Conservation (phyloP, 2,329 filamentous ascomycete species). For the Hypoxylon sp. region DNA sequence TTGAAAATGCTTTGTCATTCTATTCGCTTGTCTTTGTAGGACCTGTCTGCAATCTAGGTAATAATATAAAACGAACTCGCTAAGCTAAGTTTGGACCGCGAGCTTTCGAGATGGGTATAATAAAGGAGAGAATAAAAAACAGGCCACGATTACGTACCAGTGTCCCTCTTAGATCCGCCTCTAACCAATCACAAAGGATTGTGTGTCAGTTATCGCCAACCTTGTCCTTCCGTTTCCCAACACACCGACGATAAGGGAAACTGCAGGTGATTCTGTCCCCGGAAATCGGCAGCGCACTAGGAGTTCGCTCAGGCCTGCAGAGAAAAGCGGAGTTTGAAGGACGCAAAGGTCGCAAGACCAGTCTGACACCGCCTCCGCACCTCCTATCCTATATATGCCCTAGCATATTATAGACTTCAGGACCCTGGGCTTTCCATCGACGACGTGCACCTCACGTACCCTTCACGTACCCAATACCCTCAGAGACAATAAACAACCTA, state of each 20-base stretch:
- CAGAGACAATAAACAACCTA: conserved; percentile 18
- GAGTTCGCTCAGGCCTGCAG: conserved; percentile 15
- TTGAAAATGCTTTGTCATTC: conserved; percentile 20
- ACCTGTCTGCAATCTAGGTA: conserved; percentile 5
- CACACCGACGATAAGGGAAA: conserved; percentile 37
- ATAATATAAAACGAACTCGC: conserved; percentile 14
- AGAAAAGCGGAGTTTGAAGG: conserved; percentile 41
- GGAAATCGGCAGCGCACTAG: conserved; percentile 41
- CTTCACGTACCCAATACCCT: conserved; percentile 22
- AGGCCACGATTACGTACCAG: conserved; percentile 41
- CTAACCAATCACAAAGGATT: conserved; percentile 41
- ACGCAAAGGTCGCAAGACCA: conserved; percentile 12
- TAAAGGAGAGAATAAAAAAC: conserved; percentile 23
- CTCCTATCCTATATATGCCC: conserved; percentile 28
- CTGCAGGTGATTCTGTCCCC: conserved; percentile 34
- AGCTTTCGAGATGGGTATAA: conserved; percentile 6
- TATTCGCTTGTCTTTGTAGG: conserved; percentile 3
- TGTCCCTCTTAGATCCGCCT: conserved; percentile 11
- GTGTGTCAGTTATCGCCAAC: conserved; percentile 27
- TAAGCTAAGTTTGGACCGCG: not conserved
- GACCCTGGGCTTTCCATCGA: conserved; percentile 25
- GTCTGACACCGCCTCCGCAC: conserved; percentile 46
- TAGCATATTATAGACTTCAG: conserved; percentile 18
- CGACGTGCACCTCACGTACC: conserved; percentile 26
- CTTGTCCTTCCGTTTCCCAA: conserved; percentile 31